phyloP scores from a whole-genome alignment of 371 early-diverging fungal genomes.

The Mycotypha africana region DNA sequence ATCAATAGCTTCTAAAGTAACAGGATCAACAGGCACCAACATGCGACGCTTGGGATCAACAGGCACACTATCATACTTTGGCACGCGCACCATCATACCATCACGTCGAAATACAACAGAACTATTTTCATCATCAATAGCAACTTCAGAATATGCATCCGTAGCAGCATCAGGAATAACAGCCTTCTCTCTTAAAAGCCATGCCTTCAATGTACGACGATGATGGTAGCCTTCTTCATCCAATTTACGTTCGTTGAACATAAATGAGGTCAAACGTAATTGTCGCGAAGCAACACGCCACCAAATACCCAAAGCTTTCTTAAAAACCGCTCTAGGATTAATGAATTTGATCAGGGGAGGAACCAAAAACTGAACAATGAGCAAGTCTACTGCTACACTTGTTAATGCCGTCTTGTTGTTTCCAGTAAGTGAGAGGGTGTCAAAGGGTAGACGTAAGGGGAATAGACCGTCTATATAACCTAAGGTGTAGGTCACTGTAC shows the following conservation, averaged over 20 bases:
- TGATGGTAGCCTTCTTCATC: constrained; percentile 49
- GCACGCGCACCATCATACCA: constrained; percentile 64
- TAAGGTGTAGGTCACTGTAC: constrained; percentile 48
- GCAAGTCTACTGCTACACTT: constrained; percentile 59
- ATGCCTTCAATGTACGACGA: constrained; percentile 9
- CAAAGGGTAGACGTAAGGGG: constrained; percentile 47
- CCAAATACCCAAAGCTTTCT: constrained; percentile 52
- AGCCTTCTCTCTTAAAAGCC: constrained; percentile 15
- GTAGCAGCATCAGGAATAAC: constrained; percentile 8
- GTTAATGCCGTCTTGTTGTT: constrained; percentile 36
- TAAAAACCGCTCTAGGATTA: constrained; percentile 49
- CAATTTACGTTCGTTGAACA: constrained; percentile 66
- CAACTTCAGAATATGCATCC: constrained; percentile 24
- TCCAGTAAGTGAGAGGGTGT: no score
- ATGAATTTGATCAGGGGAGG: constrained; percentile 60
- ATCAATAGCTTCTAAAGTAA: constrained; percentile 53
- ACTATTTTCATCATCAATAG: constrained; percentile 26
- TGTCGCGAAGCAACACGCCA: constrained; percentile 60
- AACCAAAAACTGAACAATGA: constrained; percentile 69
- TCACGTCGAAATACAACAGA: constrained; percentile 56
- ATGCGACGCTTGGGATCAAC: constrained; percentile 64
- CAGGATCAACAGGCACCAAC: constrained; percentile 67
- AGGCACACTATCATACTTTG: constrained; percentile 65
- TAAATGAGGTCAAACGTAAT: constrained; percentile 78
- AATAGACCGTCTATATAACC: constrained; percentile 35